A percentile compares a stretch with the other conserved stretches of the same genome.
phyloP scores from a whole-genome alignment of 352 stramenopile genomes.

The Globisporangium heterothallicum region DNA sequence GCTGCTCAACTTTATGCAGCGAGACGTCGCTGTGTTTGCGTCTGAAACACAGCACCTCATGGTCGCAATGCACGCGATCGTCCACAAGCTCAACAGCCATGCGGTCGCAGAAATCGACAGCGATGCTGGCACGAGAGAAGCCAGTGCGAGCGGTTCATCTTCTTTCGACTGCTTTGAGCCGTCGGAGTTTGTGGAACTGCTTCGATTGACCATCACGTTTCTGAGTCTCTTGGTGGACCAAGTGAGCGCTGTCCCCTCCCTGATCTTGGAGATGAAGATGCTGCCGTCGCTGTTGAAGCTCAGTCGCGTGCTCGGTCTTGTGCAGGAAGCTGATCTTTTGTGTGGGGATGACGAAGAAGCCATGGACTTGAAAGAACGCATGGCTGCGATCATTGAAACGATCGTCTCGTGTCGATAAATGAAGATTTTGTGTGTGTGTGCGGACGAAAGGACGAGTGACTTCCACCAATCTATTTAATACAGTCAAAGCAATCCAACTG shows the following conservation, averaged over 20 bases:
- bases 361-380: constrained; percentile 22
- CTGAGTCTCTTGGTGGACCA: constrained; percentile 44
- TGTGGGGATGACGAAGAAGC: constrained; percentile 8
- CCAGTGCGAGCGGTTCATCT: too few relatives aligned
- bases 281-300: constrained; percentile 39
- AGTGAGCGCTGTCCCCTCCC: constrained; percentile 16
- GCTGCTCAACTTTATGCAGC: constrained; percentile 69
- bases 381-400: constrained; percentile 30
- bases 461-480: too few relatives aligned
- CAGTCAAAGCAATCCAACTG: too few relatives aligned
- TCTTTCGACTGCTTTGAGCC: too few relatives aligned
- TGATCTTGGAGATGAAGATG: constrained; percentile 20
- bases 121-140: constrained; percentile 1
- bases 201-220: constrained; percentile 47
- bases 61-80: constrained; percentile 7
- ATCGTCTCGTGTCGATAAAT: constrained; percentile 10
- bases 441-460: too few relatives aligned
- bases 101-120: not conserved
- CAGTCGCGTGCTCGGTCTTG: constrained; percentile 21
- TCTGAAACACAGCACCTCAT: not conserved
- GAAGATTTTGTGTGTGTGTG: not conserved
- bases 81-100: constrained; percentile 7
- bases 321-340: constrained; percentile 14
- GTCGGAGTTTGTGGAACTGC: constrained; percentile 50
- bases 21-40: constrained; percentile 31